Percentiles rank a stretch among this genome's conserved stretches.
phyloP scores from a whole-genome alignment of 2,329 filamentous ascomycete genomes.

The Xylaria sp. region DNA sequence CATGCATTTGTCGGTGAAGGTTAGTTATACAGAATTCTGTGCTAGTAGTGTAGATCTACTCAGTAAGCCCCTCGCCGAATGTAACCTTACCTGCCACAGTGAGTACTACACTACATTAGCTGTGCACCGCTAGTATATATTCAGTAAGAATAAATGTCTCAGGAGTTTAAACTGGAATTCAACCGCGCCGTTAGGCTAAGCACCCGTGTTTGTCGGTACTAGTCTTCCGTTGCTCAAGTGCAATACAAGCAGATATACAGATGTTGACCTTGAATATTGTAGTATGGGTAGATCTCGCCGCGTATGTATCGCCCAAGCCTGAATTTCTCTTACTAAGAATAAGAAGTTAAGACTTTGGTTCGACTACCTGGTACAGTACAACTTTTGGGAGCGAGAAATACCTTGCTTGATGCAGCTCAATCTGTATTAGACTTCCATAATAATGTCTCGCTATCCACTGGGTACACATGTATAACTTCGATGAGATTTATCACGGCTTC shows the following conservation, averaged over 20 bases:
- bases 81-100: too few species aligned
- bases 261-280: background rate
- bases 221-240: background rate
- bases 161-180: background rate
- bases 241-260: background rate
- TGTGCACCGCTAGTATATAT: background rate
- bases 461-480: background rate
- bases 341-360: background rate
- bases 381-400: background rate
- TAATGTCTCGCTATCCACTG: background rate
- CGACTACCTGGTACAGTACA: background rate
- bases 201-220: background rate
- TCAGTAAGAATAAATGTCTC: background rate
- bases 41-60: background rate
- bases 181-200: background rate
- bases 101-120: too few species aligned
- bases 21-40: background rate
- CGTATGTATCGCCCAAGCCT: background rate
- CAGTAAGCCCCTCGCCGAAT: background rate
- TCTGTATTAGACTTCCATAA: background rate
- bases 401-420: background rate
- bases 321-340: background rate
- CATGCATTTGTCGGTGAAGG: slow-evolving; percentile 12
- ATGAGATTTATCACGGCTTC: background rate
- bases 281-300: background rate